Conservation (phyloP, 2,329 filamentous ascomycete species). For the Massarina eburnea region DNA sequence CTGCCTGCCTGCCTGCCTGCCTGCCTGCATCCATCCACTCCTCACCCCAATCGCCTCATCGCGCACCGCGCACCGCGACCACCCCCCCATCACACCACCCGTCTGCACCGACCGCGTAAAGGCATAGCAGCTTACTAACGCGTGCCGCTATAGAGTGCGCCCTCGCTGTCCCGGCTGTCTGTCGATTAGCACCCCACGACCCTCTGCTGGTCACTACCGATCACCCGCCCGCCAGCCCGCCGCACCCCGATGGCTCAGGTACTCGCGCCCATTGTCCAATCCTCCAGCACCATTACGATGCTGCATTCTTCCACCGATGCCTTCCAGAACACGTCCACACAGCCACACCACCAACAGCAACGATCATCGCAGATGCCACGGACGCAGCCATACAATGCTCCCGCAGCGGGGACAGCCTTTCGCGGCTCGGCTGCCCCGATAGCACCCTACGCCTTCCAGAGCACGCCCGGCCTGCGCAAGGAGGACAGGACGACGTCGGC, state of each 20-base stretch:
- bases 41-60: constrained; percentile 8
- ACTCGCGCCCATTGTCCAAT: constrained; percentile 52
- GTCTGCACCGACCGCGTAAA: constrained; percentile 4
- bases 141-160: constrained; percentile 16
- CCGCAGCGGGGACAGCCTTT: constrained; percentile 43
- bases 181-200: constrained; percentile 17
- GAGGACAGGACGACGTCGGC: constrained; percentile 60
- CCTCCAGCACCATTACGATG: constrained; percentile 53
- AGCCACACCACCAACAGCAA: constrained; percentile 41
- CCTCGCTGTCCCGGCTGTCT: constrained; percentile 17
- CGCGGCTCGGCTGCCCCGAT: constrained; percentile 49
- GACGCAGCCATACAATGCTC: constrained; percentile 47
- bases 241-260: constrained; percentile 45
- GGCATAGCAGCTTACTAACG: constrained; percentile 21
- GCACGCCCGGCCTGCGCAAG: constrained; percentile 57
- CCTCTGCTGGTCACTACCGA: constrained; percentile 20
- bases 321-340: constrained; percentile 45
- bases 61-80: constrained; percentile 8
- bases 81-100: constrained; percentile 10
- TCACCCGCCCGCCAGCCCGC: constrained; percentile 19
- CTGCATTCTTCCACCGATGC: constrained; percentile 53
- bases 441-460: constrained; percentile 54
- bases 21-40: no score
- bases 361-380: constrained; percentile 46
- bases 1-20: no score